Evolutionary conservation across 768 basidiomycete genomes (phyloP).

Genomic region (Leccinum subtestaceum): DNA sequence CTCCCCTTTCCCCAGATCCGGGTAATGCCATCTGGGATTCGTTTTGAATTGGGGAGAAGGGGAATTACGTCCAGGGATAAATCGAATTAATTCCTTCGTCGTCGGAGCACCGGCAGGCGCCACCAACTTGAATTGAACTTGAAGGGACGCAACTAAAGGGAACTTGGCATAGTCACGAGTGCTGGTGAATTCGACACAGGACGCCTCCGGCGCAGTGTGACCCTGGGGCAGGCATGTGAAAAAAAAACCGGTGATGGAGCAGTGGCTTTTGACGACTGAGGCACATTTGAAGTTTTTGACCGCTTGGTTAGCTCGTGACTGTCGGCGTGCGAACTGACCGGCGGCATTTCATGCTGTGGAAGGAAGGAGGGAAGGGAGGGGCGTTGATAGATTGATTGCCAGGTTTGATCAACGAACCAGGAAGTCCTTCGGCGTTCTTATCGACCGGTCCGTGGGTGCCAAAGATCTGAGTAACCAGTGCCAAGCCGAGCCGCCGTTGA

Average conservation of each 20-base stretch:
- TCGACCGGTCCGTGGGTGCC: not conserved
- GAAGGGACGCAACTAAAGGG: not conserved
- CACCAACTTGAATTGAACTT: not conserved
- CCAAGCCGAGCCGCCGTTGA: not conserved
- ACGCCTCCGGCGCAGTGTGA: conserved; percentile 2
- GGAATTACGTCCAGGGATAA: not conserved
- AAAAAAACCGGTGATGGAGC: not conserved
- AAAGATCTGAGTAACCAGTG: not conserved
- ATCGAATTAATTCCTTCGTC: not conserved
- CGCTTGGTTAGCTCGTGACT: not conserved
- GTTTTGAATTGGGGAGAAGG: not conserved
- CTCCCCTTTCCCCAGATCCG: not conserved
- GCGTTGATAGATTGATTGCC: not conserved
- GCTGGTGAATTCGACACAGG: not conserved
- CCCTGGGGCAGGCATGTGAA: conserved; percentile 5
- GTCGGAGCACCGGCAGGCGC: not conserved
- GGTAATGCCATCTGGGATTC: not conserved
- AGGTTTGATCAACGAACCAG: not conserved
- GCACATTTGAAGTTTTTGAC: conserved; percentile 14
- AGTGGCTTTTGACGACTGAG: not conserved
- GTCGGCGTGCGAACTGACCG: conserved; percentile 14
- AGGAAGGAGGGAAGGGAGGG: not conserved
- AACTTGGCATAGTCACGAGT: not conserved
- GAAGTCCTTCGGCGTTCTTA: not conserved
- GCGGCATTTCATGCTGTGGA: not conserved